Percentiles rank a stretch among this genome's conserved stretches.
Evolutionary conservation across 2,329 filamentous ascomycete genomes (phyloP).

Genomic region (Daldinia sp.): DNA sequence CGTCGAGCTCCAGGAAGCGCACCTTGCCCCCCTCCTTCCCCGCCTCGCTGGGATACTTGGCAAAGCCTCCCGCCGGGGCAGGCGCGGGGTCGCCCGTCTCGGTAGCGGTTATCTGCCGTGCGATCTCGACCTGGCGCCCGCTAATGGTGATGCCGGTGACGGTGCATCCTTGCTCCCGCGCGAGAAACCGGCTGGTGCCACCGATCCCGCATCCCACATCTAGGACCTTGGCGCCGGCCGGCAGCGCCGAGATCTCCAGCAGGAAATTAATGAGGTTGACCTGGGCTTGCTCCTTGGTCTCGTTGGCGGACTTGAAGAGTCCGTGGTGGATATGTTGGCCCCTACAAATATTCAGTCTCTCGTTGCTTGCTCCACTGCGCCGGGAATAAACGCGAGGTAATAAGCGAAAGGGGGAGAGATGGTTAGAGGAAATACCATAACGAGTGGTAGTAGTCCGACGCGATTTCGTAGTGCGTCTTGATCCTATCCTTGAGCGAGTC

Average conservation of each 20-base stretch:
- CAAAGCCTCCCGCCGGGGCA: background rate
- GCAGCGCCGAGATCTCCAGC: slow-evolving; percentile 56
- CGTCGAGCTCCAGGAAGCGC: slow-evolving; percentile 66
- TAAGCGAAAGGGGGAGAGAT: too few species aligned
- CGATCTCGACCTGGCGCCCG: slow-evolving; percentile 65
- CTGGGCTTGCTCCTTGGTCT: slow-evolving; percentile 67
- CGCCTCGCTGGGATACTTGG: slow-evolving; percentile 6
- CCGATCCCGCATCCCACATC: slow-evolving; percentile 70
- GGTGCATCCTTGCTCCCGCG: slow-evolving; percentile 57
- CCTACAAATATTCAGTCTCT: slow-evolving; percentile 48
- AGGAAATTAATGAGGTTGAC: slow-evolving; percentile 64
- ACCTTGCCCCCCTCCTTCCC: slow-evolving; percentile 50
- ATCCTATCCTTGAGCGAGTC: slow-evolving; percentile 62
- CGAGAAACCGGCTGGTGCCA: slow-evolving; percentile 65
- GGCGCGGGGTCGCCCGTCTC: slow-evolving; percentile 37
- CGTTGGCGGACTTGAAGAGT: slow-evolving; percentile 60
- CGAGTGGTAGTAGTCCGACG: slow-evolving; percentile 68
- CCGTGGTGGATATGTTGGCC: slow-evolving; percentile 71
- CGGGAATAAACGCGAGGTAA: background rate
- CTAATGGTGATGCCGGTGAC: slow-evolving; percentile 70
- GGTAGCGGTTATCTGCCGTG: slow-evolving; percentile 56
- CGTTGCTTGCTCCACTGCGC: background rate
- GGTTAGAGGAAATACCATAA: slow-evolving; percentile 59
- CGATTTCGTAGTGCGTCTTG: slow-evolving; percentile 67
- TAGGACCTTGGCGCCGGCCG: slow-evolving; percentile 54